phyloP scores from a whole-genome alignment of 768 basidiomycete genomes.

The Leccinum olivaceopallidum region DNA sequence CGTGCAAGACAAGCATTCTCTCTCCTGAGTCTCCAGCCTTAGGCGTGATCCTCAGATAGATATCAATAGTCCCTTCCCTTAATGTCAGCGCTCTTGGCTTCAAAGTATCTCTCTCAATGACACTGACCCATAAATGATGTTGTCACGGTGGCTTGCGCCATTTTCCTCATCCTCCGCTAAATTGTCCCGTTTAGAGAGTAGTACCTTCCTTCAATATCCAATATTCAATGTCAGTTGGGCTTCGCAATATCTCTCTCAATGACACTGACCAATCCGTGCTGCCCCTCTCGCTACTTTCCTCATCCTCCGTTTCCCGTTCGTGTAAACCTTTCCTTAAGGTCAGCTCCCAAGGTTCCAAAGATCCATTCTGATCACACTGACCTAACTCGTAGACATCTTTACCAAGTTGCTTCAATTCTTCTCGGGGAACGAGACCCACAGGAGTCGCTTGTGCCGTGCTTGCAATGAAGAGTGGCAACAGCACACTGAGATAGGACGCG shows the following conservation, averaged over 20 bases:
- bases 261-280: not conserved
- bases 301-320: not conserved
- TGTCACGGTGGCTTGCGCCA: not conserved
- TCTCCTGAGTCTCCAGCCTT: too few species aligned
- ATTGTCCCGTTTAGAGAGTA: not conserved
- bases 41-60: not conserved
- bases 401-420: not conserved
- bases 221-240: not conserved
- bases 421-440: not conserved
- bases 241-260: not conserved
- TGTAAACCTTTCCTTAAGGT: not conserved
- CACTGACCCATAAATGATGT: not conserved
- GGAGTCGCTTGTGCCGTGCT: conserved; percentile 1
- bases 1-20: not conserved
- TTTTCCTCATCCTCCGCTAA: not conserved
- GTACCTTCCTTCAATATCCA: not conserved
- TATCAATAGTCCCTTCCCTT: not conserved
- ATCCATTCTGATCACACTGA: not conserved
- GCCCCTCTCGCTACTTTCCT: not conserved
- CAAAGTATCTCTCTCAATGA: not conserved
- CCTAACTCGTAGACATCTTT: not conserved
- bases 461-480: conserved; percentile 4
- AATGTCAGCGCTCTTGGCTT: not conserved
- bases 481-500: not conserved
- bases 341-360: not conserved